phyloP scores from a whole-genome alignment of 768 basidiomycete species.

The Lentinula lateritia region DNA sequence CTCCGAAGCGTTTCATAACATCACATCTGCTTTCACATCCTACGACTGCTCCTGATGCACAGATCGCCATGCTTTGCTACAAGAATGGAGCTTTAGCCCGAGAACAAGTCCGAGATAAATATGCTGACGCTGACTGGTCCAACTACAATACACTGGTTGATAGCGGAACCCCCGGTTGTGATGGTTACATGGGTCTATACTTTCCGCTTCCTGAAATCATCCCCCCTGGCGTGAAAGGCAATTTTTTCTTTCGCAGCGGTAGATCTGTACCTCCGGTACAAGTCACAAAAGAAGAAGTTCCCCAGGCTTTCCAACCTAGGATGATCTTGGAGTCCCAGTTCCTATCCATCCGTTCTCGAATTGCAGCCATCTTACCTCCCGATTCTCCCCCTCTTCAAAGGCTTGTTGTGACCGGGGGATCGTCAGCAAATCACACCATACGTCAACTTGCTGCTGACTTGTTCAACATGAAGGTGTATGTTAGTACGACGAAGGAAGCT shows the following conservation, averaged over 20 bases:
- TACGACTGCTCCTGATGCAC: constrained; percentile 45
- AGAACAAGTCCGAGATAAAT: constrained; percentile 66
- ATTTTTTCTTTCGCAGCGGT: constrained; percentile 51
- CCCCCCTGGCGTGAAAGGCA: constrained; percentile 70
- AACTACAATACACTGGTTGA: constrained; percentile 65
- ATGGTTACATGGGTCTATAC: constrained; percentile 66
- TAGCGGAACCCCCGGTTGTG: constrained; percentile 47
- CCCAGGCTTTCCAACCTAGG: constrained; percentile 51
- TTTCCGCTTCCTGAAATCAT: constrained; percentile 88
- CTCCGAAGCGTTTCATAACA: constrained; percentile 66
- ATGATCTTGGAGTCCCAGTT: constrained; percentile 84
- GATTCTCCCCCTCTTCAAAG: constrained; percentile 50
- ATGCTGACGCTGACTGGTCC: constrained; percentile 58
- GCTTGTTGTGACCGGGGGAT: constrained; percentile 75
- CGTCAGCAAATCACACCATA: constrained; percentile 67
- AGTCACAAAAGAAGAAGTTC: constrained; percentile 30
- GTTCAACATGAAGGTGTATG: constrained; percentile 71
- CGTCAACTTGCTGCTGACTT: constrained; percentile 74
- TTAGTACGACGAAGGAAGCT: constrained; percentile 62
- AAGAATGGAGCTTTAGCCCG: constrained; percentile 84
- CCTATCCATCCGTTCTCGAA: constrained; percentile 70
- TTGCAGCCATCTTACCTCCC: constrained; percentile 60
- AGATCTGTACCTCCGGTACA: constrained; percentile 20
- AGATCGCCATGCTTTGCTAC: constrained; percentile 91
- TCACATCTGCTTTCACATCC: constrained; percentile 75